Base-by-base conservation (phyloP, 1,284 basidiomycete genomes). In the Cutaneotrichosporon mucoides region DNA sequence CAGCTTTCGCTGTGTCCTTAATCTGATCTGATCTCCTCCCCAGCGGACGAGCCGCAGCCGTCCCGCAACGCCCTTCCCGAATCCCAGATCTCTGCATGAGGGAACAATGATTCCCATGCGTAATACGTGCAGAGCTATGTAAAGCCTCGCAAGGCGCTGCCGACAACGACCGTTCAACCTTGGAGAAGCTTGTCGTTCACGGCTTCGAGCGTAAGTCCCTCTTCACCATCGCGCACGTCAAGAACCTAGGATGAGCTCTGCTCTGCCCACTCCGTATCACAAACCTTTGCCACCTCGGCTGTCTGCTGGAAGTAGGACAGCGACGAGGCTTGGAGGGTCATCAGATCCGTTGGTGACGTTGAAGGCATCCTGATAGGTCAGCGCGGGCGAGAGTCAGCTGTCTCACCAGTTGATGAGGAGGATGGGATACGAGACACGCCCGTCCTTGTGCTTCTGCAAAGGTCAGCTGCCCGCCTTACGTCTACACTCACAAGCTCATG, bases 241-340 rank as follows among this genome's bases (percentile, higher is more conserved):
- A 94, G 83, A 6, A 90, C 84, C 77, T 80, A 49, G 52, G 43
- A 46, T 4, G 38, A 40, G 7, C 9, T 38, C 6, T 13, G 24
- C 24, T 24, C 24, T 24, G 24, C 24, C 24, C 24, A 24, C 24
- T 2, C 12, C 10, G 6, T 24, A 16, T 15, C 42, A 54, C 69
- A n/a, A 41, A 79, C 77, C 66, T 77, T 76, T 40, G 66, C 67
- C 13, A 75, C 71, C 50, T 77, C 68, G 9, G 76, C 79, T 45
- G 85, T 85, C 53, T 81, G 82, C 73, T 92, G 88, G 76, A 93
- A 93, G 66, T 88, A 85, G 13, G 88, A 78, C 48, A 91, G 80
- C 2, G 88, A 87, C 62, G 88, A 91, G 2, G 91, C 90, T 66
- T 94, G 88, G 5, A 94, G 80, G 1, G 90, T 93, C 73, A 90